A percentile compares a stretch with the other conserved stretches of the same genome.
Evolutionary conservation across 2,329 filamentous ascomycete genomes (phyloP).

Genomic region (Microdochium trichocladiopsis): DNA sequence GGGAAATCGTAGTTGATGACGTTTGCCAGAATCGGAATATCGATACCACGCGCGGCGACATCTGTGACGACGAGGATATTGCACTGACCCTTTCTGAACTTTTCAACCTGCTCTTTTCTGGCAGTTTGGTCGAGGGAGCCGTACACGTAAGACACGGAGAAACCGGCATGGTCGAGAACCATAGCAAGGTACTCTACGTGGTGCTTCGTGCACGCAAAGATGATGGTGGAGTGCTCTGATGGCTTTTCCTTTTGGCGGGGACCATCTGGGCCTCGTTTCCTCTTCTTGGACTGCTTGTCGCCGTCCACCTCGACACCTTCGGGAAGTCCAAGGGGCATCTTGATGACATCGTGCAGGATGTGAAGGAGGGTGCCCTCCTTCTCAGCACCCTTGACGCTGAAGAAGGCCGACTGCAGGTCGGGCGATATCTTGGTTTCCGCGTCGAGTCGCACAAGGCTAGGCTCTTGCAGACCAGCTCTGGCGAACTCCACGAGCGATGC

Average conservation of each 20-base stretch:
- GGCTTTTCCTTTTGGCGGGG: constrained; percentile 60
- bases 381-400: constrained; percentile 84
- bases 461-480: constrained; percentile 85
- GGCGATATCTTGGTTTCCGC: constrained; percentile 94
- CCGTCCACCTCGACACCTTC: constrained; percentile 40
- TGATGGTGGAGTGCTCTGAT: constrained; percentile 85
- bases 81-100: constrained; percentile 76
- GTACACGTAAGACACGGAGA: constrained; percentile 89
- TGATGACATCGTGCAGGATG: constrained; percentile 84
- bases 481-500: constrained; percentile 95
- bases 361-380: constrained; percentile 91
- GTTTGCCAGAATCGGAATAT: constrained; percentile 92
- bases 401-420: constrained; percentile 92
- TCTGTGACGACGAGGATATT: constrained; percentile 95
- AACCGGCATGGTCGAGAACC: constrained; percentile 75
- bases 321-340: constrained; percentile 68
- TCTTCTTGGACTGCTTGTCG: constrained; percentile 54
- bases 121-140: constrained; percentile 92
- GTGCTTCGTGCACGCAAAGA: constrained; percentile 94
- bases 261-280: constrained; percentile 56
- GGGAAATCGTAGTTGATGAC: constrained; percentile 99
- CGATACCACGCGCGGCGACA: constrained; percentile 92
- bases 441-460: constrained; percentile 82
- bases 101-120: constrained; percentile 83
- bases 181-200: constrained; percentile 89